phyloP scores from a whole-genome alignment of 345 rosid species.

The Citrus sp. region DNA sequence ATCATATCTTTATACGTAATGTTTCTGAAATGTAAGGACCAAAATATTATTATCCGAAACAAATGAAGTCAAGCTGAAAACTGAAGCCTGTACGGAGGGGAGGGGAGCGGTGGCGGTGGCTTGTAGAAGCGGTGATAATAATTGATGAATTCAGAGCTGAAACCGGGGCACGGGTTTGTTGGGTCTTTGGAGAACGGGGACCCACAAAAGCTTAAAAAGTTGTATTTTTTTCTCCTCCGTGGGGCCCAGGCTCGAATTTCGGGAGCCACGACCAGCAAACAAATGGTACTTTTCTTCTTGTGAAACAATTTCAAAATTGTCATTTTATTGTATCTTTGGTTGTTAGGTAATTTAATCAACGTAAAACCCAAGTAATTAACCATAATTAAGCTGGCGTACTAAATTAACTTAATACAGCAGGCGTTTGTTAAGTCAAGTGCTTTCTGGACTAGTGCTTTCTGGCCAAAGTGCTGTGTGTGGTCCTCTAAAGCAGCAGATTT shows the following conservation, averaged over 20 bases:
- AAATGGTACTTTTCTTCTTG: background rate
- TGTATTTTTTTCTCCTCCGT: background rate
- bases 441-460: background rate
- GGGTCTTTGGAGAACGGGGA: background rate
- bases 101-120: conserved; percentile 18
- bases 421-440: background rate
- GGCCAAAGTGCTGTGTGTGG: conserved; percentile 18
- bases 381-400: conserved; percentile 3
- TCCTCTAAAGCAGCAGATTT: conserved; percentile 4
- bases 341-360: background rate
- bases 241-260: background rate
- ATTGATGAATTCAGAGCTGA: conserved; percentile 14
- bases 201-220: background rate
- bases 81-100: background rate
- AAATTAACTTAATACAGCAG: background rate
- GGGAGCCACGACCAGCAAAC: background rate
- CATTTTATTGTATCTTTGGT: background rate
- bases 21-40: background rate
- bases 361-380: conserved; percentile 20
- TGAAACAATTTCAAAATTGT: background rate
- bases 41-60: background rate
- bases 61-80: background rate
- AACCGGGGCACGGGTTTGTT: background rate
- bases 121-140: conserved; percentile 23
- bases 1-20: background rate